phyloP scores from a whole-genome alignment of 306 rosid genomes.

The Casuarina cunninghamiana region DNA sequence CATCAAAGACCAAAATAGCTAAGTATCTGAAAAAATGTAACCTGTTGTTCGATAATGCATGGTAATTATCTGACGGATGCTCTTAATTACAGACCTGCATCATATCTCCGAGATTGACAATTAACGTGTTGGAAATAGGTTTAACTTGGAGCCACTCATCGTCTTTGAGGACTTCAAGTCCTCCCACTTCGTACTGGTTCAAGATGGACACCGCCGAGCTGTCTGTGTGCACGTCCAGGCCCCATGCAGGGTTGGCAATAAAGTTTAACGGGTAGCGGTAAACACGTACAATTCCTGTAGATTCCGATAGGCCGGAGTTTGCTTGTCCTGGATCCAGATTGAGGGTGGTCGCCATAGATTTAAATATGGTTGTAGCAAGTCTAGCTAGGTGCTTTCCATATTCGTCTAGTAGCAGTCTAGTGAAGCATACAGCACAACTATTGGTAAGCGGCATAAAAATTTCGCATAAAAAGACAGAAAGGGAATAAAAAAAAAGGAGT shows the following conservation, averaged over 20 bases:
- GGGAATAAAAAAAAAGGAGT: too few relatives aligned
- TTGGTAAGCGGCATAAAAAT: too few relatives aligned
- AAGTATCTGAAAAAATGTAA: not conserved
- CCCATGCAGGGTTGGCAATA: constrained; percentile 38
- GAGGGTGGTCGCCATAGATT: constrained; percentile 49
- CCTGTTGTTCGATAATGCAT: too few relatives aligned
- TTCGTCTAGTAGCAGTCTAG: constrained; percentile 50
- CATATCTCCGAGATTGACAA: constrained; percentile 66
- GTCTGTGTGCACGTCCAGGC: constrained; percentile 67
- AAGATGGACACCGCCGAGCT: constrained; percentile 59
- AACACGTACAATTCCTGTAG: constrained; percentile 53
- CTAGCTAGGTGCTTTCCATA: constrained; percentile 52
- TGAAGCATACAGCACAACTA: not conserved
- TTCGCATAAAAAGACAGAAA: too few relatives aligned
- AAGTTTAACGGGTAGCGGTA: constrained; percentile 57
- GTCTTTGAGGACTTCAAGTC: constrained; percentile 62
- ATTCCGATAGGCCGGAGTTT: constrained; percentile 35
- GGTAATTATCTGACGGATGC: not conserved
- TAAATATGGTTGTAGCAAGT: constrained; percentile 40
- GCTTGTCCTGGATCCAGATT: constrained; percentile 27
- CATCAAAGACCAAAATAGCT: not conserved
- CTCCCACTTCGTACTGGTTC: constrained; percentile 48
- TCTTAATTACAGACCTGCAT: constrained; percentile 48
- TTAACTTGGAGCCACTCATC: constrained; percentile 49
- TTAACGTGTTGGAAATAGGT: constrained; percentile 49